Evolutionary conservation across 495 filamentous ascomycete species (phyloP).

Genomic region (Aspergillus haitiensis): DNA sequence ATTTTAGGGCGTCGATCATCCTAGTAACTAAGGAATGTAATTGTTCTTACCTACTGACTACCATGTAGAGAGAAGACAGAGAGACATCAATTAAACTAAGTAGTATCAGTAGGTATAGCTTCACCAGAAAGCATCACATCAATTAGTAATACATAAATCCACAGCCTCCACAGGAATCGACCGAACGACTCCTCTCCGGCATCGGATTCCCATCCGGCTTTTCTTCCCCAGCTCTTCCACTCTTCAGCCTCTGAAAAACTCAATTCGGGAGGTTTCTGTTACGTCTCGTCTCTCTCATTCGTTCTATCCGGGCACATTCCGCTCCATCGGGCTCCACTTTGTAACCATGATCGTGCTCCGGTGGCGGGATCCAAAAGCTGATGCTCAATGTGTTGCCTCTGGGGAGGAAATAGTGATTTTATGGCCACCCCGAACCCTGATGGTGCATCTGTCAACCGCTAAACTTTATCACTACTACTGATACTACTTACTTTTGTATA

Average conservation of each 20-base stretch:
- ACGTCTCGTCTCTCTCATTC: constrained; percentile 29
- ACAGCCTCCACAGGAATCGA: background rate
- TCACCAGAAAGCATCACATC: too few species aligned
- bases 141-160: too few species aligned
- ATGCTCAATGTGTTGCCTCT: too few species aligned
- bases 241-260: background rate
- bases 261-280: constrained; percentile 24
- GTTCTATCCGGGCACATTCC: constrained; percentile 13
- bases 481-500: background rate
- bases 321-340: constrained; percentile 15
- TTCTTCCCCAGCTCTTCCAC: constrained; percentile 18
- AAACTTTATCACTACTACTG: background rate
- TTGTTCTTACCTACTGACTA: too few species aligned
- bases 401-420: too few species aligned
- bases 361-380: background rate
- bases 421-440: background rate
- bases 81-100: too few species aligned
- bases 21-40: background rate
- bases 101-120: too few species aligned
- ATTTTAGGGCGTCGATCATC: background rate
- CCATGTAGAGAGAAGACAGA: too few species aligned
- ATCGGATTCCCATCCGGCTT: constrained; percentile 5
- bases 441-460: background rate
- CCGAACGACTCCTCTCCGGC: constrained; percentile 1
- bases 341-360: constrained; percentile 12